phyloP scores from a whole-genome alignment of 805 yeast species.

The Teunomyces tritomae region DNA sequence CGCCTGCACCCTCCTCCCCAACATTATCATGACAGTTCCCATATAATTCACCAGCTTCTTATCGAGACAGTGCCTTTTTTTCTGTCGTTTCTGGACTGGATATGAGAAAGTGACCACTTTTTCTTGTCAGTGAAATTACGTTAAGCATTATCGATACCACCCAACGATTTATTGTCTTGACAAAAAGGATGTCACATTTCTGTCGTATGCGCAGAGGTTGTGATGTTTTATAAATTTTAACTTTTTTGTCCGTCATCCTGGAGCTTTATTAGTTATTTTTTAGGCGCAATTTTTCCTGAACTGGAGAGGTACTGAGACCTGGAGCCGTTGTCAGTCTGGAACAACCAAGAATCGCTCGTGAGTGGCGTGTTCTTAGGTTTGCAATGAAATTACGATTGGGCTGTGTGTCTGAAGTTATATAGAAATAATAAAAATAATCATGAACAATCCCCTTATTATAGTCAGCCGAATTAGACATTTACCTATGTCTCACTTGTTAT shows the following conservation, averaged over 20 bases:
- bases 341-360: not conserved
- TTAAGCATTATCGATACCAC: not conserved
- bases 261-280: not conserved
- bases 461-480: not conserved
- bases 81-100: no score
- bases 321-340: not conserved
- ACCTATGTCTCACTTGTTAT: not conserved
- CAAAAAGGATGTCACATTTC: conserved; percentile 1
- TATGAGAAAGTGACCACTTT: not conserved
- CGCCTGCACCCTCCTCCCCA: not conserved
- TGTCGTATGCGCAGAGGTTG: conserved; percentile 1
- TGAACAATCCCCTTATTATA: not conserved
- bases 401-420: not conserved
- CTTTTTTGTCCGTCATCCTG: not conserved
- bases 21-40: no score
- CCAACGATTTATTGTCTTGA: conserved; percentile 1
- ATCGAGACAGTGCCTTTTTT: no score
- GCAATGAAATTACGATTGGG: not conserved
- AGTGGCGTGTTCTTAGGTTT: not conserved
- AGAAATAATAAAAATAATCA: no score
- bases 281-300: conserved; percentile 1
- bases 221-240: not conserved
- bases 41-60: no score
- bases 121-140: not conserved
- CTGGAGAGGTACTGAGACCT: not conserved